phyloP scores from a whole-genome alignment of 192 early-diverging fungal genomes.

The Pilobolus umbonatus region DNA sequence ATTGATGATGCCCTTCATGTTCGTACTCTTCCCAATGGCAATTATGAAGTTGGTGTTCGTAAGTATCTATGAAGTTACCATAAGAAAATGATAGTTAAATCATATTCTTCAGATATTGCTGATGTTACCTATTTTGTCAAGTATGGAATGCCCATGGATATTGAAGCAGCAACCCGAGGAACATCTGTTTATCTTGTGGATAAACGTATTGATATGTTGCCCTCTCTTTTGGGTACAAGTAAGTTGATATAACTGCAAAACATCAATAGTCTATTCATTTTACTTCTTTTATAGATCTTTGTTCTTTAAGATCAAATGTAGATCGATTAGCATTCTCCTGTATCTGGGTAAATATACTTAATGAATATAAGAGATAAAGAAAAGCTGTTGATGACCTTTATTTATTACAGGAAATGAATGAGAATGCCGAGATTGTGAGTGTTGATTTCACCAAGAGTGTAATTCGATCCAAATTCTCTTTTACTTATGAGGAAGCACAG shows the following conservation, averaged over 20 bases:
- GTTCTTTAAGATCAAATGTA: conserved; percentile 82
- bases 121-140: conserved; percentile 95
- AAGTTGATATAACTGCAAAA: conserved; percentile 6
- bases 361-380: not conserved
- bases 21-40: conserved; percentile 45
- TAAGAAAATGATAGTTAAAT: not conserved
- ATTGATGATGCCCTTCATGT: conserved; percentile 98
- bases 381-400: not conserved
- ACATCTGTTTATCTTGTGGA: conserved; percentile 96
- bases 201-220: conserved; percentile 92
- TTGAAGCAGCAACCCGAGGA: conserved; percentile 76
- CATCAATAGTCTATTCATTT: not conserved
- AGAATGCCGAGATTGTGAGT: conserved; percentile 55
- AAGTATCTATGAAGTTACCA: conserved; percentile 25
- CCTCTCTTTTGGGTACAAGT: conserved; percentile 68
- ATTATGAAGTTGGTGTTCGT: conserved; percentile 53
- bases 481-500: conserved; percentile 96
- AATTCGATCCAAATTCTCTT: conserved; percentile 86
- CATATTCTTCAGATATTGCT: conserved; percentile 69
- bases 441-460: conserved; percentile 88
- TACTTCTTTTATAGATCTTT: conserved; percentile 42
- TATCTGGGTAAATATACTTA: conserved; percentile 52
- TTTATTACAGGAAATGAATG: conserved; percentile 51
- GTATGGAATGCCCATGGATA: conserved; percentile 73
- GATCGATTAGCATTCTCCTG: conserved; percentile 93